Conservation (phyloP, 495 filamentous ascomycete species). For the Penicillium lividum region DNA sequence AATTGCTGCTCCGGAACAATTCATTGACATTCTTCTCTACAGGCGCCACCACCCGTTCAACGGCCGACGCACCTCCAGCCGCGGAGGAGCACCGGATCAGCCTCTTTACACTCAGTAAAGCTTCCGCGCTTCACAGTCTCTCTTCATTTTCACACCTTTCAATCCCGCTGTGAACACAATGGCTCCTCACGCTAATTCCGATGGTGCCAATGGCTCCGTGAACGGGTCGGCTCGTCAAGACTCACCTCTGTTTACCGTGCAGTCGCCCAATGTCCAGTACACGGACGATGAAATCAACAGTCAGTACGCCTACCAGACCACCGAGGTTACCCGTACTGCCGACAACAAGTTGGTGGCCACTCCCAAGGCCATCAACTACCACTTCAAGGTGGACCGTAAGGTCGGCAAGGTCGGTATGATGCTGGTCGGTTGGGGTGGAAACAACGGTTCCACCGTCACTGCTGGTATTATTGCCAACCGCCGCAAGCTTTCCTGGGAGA, state of each 20-base stretch:
- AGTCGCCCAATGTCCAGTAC: constrained; percentile 92
- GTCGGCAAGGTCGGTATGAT: constrained; percentile 93
- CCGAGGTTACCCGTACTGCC: constrained; percentile 67
- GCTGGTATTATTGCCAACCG: constrained; percentile 97
- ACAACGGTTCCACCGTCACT: constrained; percentile 97
- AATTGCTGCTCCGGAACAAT: background rate
- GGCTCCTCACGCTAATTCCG: constrained; percentile 88
- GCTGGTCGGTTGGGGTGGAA: constrained; percentile 97
- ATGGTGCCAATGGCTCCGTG: constrained; percentile 63
- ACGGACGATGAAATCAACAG: constrained; percentile 84
- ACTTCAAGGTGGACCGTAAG: constrained; percentile 96
- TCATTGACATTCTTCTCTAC: constrained; percentile 20
- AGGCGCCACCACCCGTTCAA: constrained; percentile 97
- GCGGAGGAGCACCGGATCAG: constrained; percentile 84
- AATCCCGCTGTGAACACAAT: constrained; percentile 52
- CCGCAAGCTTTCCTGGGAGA: constrained; percentile 84
- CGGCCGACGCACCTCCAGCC: constrained; percentile 89
- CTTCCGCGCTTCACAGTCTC: constrained; percentile 18
- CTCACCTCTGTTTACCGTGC: constrained; percentile 74
- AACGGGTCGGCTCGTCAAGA: constrained; percentile 65
- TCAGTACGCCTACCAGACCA: constrained; percentile 96
- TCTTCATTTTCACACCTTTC: constrained; percentile 26
- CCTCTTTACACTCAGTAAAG: constrained; percentile 61
- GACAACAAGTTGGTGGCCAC: constrained; percentile 80
- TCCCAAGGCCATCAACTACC: constrained; percentile 86